Conservation (phyloP, 106 monocot species). For the Iris macrosiphon region DNA sequence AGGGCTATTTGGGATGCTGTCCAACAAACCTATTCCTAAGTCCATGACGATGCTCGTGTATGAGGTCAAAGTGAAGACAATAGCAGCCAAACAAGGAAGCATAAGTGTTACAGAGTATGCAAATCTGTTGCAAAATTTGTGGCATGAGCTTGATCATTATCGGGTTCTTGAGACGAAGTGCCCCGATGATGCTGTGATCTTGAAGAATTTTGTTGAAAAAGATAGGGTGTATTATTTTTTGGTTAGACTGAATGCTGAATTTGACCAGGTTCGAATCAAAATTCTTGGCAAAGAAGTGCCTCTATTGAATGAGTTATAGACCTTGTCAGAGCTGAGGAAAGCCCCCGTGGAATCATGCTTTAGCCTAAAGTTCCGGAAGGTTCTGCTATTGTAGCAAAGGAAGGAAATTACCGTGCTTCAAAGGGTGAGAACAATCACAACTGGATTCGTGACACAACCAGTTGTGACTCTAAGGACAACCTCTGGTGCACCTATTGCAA, state of each 20-base stretch:
- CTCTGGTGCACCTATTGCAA: too few species aligned
- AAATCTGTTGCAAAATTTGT: background rate
- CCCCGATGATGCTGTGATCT: background rate
- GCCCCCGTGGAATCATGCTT: background rate
- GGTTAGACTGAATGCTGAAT: background rate
- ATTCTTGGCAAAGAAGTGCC: background rate
- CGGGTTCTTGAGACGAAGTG: constrained; percentile 3
- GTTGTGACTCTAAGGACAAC: background rate
- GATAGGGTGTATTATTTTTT: background rate
- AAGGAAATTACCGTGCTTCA: background rate
- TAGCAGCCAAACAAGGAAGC: background rate
- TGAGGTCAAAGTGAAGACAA: constrained; percentile 5
- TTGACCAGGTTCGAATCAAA: background rate
- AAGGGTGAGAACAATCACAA: background rate
- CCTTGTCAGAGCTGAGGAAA: background rate
- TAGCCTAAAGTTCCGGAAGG: background rate
- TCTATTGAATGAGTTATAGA: background rate
- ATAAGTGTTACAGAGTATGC: constrained; percentile 5
- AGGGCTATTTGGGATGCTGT: background rate
- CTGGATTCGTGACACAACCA: background rate
- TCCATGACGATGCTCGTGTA: constrained; percentile 1
- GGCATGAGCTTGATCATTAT: constrained; percentile 7
- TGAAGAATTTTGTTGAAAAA: constrained; percentile 6
- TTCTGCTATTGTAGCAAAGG: background rate
- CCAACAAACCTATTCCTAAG: constrained; percentile 1